Percentiles rank a stretch among this genome's conserved stretches.
Evolutionary conservation across 1,284 basidiomycete species (phyloP).

Genomic region (Lentinus polychrous): DNA sequence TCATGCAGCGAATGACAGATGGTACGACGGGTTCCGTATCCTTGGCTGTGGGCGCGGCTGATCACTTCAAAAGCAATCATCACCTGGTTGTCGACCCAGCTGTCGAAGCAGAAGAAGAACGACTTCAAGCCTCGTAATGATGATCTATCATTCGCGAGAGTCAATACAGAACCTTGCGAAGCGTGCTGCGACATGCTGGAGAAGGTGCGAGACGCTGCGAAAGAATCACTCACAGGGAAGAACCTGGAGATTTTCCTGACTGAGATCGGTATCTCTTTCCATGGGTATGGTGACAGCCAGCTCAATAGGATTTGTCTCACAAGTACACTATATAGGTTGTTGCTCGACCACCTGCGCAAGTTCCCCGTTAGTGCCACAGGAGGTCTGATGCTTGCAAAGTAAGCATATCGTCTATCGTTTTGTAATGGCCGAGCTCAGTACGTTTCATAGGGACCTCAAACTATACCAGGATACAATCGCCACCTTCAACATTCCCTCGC

Average conservation of each 20-base stretch:
- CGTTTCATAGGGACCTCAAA: conserved; percentile 75
- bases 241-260: conserved; percentile 90
- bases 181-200: conserved; percentile 83
- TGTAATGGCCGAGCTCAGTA: not conserved
- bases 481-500: conserved; percentile 74
- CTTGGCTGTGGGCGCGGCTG: not conserved
- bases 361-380: conserved; percentile 96
- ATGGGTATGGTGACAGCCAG: conserved; percentile 50
- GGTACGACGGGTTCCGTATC: conserved; percentile 37
- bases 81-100: conserved; percentile 62
- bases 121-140: conserved; percentile 98
- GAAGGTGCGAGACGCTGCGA: conserved; percentile 70
- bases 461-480: conserved; percentile 91
- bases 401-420: conserved; percentile 23
- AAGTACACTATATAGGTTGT: conserved; percentile 44
- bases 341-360: conserved; percentile 93
- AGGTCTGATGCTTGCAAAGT: conserved; percentile 98
- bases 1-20: conserved; percentile 84
- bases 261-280: conserved; percentile 93
- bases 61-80: conserved; percentile 49
- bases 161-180: conserved; percentile 94
- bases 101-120: conserved; percentile 91
- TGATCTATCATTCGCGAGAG: conserved; percentile 88
- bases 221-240: conserved; percentile 79
- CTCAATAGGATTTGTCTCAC: not conserved